These are phyloP conservation scores for Aspergillus oerlinghausenensis DNA, from an alignment of 2,329 filamentous ascomycete species.

Conservation along the genomic window DNA sequence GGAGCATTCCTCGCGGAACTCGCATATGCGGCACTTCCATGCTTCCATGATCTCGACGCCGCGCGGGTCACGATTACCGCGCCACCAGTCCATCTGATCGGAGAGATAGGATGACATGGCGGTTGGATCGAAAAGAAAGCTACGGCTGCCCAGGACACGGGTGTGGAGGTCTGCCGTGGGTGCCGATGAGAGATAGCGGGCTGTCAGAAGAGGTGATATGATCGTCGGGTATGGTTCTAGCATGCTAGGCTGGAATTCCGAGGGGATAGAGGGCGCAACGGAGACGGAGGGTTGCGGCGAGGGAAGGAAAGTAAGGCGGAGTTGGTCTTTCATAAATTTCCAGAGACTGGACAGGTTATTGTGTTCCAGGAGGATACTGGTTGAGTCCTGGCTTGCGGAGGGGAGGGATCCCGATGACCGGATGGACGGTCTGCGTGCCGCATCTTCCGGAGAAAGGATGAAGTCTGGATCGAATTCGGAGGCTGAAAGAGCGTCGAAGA, in stretches of 20 bases:
- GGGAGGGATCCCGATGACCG: conserved; percentile 13
- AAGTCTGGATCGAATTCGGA: conserved; percentile 26
- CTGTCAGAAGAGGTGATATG: conserved; percentile 43
- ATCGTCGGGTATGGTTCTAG: conserved; percentile 36
- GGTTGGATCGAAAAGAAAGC: conserved; percentile 62
- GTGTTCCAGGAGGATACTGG: conserved; percentile 52
- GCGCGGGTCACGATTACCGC: conserved; percentile 63
- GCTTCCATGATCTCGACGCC: conserved; percentile 81
- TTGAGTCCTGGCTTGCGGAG: conserved; percentile 40
- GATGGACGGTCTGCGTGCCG: conserved; percentile 5
- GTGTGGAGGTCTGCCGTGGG: conserved; percentile 20
- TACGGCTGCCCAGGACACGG: conserved; percentile 50
- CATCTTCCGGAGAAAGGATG: conserved; percentile 22
- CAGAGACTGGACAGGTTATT: conserved; percentile 59
- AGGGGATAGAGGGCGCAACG: conserved; percentile 27
- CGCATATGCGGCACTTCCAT: conserved; percentile 81
- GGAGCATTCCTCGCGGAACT: conserved; percentile 72
- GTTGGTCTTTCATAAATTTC: conserved; percentile 59
- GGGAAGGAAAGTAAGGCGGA: conserved; percentile 47
- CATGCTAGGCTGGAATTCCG: conserved; percentile 29
- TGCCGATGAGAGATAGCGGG: conserved; percentile 38
- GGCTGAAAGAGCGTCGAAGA: conserved; percentile 47
- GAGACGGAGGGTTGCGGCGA: conserved; percentile 7
- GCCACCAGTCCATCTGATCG: conserved; percentile 82
- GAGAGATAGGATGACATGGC: conserved; percentile 63